These are phyloP conservation scores for Amanita molliuscula DNA, from an alignment of 768 basidiomycete genomes.

Conservation along the genomic window DNA sequence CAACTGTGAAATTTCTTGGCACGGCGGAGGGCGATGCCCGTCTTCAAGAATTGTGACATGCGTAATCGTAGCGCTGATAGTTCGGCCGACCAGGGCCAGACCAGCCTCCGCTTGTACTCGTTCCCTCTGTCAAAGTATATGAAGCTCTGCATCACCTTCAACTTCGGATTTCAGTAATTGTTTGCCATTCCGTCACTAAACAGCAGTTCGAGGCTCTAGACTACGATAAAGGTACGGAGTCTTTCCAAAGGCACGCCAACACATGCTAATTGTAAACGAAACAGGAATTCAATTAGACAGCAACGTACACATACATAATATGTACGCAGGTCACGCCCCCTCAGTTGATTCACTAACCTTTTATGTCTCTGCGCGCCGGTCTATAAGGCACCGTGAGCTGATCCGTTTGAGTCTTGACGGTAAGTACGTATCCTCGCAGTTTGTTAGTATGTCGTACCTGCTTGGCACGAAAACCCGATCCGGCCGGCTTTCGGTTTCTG, in stretches of 20 bases:
- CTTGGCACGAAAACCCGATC: not conserved
- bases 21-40: slow-evolving; percentile 1
- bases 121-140: not conserved
- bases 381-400: not conserved
- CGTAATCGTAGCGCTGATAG: slow-evolving; percentile 1
- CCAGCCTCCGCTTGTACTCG: not conserved
- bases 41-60: not conserved
- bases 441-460: not conserved
- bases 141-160: not conserved
- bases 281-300: not conserved
- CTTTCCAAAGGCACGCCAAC: not conserved
- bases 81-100: not conserved
- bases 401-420: not conserved
- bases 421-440: not conserved
- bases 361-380: not conserved
- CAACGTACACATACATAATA: not conserved
- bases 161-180: not conserved
- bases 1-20: not conserved
- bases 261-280: not conserved
- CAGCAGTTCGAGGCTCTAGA: not conserved
- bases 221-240: not conserved
- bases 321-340: not conserved
- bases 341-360: not conserved
- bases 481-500: not conserved
- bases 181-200: not conserved